A percentile compares a stretch with the other conserved stretches of the same genome.
Evolutionary conservation across 2,329 filamentous ascomycete species (phyloP).

Genomic region (Paecilomyces sp.): DNA sequence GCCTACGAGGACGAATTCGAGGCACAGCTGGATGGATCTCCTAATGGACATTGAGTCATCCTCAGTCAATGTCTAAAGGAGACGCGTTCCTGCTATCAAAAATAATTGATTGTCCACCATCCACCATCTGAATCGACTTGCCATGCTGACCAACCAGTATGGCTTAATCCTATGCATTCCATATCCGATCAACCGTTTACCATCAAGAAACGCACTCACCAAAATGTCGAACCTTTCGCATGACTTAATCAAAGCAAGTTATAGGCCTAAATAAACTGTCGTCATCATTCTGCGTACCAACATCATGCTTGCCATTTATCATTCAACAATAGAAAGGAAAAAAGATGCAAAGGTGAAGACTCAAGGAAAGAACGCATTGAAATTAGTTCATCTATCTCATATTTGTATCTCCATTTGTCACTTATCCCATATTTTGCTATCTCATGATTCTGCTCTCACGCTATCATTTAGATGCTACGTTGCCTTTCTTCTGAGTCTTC

Average conservation of each 20-base stretch:
- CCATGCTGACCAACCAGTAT: too few species aligned
- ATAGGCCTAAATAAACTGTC: neutral
- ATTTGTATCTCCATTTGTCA: neutral
- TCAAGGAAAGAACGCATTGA: neutral
- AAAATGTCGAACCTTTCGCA: neutral
- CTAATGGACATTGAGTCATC: constrained; percentile 14
- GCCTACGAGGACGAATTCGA: constrained; percentile 57
- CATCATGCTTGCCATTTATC: neutral
- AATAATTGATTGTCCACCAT: neutral
- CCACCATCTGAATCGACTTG: neutral
- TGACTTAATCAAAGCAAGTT: neutral
- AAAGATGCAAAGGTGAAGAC: neutral
- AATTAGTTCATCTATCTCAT: neutral
- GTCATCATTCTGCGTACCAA: neutral
- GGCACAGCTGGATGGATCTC: constrained; percentile 43
- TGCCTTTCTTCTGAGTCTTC: neutral
- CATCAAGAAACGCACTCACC: neutral
- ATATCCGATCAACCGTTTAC: neutral
- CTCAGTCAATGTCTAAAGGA: neutral
- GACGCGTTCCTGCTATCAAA: neutral
- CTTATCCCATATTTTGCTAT: neutral
- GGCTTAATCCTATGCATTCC: too few species aligned
- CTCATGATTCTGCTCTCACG: too few species aligned
- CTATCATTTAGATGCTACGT: neutral
- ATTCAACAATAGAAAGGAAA: neutral